Percentiles rank a stretch among this genome's conserved stretches.
Evolutionary conservation across 2,329 filamentous ascomycete genomes (phyloP).

Genomic region (Aspergillus jensenii): DNA sequence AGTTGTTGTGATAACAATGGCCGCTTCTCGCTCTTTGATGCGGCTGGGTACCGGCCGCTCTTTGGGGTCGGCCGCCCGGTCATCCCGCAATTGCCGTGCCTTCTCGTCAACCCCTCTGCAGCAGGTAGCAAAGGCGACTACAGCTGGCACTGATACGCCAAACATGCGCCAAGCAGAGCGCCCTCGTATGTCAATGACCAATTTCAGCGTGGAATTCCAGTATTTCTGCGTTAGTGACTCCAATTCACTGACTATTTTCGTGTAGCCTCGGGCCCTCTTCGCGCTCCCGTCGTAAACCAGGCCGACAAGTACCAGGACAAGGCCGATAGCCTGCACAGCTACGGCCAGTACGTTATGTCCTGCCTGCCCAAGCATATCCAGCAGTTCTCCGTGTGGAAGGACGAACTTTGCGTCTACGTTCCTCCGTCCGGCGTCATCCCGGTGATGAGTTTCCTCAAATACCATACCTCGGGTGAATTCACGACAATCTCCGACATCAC

Average conservation of each 20-base stretch:
- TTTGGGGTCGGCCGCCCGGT: conserved; percentile 35
- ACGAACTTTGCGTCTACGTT: conserved; percentile 94
- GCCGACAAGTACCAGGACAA: conserved; percentile 90
- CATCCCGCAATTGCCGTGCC: conserved; percentile 33
- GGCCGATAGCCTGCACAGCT: conserved; percentile 84
- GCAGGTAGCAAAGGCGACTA: conserved; percentile 49
- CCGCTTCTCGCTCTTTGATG: conserved; percentile 46
- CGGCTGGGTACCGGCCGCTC: conserved; percentile 43
- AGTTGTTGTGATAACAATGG: conserved; percentile 41
- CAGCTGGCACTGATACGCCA: conserved; percentile 60
- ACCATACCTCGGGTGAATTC: conserved; percentile 96
- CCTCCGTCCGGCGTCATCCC: conserved; percentile 84
- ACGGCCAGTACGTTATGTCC: conserved; percentile 95
- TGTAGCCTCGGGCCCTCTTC: conserved; percentile 60
- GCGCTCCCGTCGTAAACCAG: conserved; percentile 81
- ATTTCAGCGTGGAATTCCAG: background rate
- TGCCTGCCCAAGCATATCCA: conserved; percentile 97
- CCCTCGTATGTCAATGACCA: conserved; percentile 42
- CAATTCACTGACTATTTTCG: conserved; percentile 11
- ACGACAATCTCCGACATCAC: conserved; percentile 92
- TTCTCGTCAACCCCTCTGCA: conserved; percentile 43
- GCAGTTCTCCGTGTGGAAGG: conserved; percentile 99
- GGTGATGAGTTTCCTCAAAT: conserved; percentile 91
- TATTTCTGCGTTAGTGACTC: background rate
- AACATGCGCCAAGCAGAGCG: conserved; percentile 66